Conservation (phyloP, 2,329 filamentous ascomycete species). For the Xylariaceae sp. region DNA sequence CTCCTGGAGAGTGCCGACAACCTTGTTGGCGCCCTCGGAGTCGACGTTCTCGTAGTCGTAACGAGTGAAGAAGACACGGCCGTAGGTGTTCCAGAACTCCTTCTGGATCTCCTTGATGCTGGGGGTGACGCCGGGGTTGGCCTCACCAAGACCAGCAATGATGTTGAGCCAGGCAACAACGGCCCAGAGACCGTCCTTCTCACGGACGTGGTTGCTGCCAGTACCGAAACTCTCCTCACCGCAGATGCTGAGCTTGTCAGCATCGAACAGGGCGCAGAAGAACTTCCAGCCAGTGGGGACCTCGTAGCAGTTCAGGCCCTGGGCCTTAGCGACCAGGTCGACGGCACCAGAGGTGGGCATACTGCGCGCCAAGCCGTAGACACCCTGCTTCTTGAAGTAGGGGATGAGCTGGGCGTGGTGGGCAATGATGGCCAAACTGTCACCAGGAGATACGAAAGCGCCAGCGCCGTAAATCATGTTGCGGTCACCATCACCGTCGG, state of each 20-base stretch:
- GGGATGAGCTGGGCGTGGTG: constrained; percentile 95
- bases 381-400: constrained; percentile 96
- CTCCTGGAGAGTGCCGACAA: constrained; percentile 73
- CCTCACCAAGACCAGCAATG: constrained; percentile 85
- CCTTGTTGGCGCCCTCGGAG: constrained; percentile 82
- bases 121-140: constrained; percentile 71
- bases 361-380: constrained; percentile 89
- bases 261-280: constrained; percentile 94
- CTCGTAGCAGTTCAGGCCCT: constrained; percentile 87
- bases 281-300: constrained; percentile 99
- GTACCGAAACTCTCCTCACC: constrained; percentile 98
- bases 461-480: constrained; percentile 99
- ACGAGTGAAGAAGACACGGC: constrained; percentile 96
- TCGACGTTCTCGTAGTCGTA: constrained; percentile 98
- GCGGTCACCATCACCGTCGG: constrained; percentile 93
- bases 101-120: constrained; percentile 95
- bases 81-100: constrained; percentile 95
- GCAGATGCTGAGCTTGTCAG: constrained; percentile 94
- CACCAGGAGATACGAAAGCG: constrained; percentile 91
- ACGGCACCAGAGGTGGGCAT: constrained; percentile 97
- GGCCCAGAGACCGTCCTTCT: constrained; percentile 98
- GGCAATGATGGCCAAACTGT: constrained; percentile 95
- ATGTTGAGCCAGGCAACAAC: constrained; percentile 98
- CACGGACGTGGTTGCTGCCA: constrained; percentile 95
- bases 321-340: constrained; percentile 91